These are phyloP conservation scores for Candida alai DNA, from an alignment of 805 yeast species.

Conservation along the genomic window DNA sequence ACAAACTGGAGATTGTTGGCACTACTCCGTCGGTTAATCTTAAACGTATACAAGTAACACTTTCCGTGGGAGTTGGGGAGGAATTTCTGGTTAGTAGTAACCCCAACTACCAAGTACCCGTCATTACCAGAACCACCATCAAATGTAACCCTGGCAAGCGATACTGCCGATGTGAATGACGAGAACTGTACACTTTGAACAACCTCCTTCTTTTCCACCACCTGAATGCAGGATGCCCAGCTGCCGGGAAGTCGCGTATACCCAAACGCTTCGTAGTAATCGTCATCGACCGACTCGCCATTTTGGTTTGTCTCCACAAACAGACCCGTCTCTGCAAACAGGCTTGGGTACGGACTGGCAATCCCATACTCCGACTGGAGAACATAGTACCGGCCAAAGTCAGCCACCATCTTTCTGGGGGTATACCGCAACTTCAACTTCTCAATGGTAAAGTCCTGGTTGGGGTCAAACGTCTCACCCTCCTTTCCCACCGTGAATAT, in stretches of 20 bases:
- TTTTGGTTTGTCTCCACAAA: slow-evolving; percentile 13
- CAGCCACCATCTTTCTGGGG: slow-evolving; percentile 41
- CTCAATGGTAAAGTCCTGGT: slow-evolving; percentile 22
- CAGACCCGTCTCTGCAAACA: too few relatives aligned
- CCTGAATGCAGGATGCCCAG: slow-evolving; percentile 57
- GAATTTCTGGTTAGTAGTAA: slow-evolving; percentile 25
- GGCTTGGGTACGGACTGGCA: slow-evolving; percentile 23
- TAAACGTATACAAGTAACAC: slow-evolving; percentile 35
- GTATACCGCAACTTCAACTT: slow-evolving; percentile 45
- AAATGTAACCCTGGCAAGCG: slow-evolving; percentile 33
- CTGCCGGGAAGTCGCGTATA: slow-evolving; percentile 21
- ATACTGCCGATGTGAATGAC: slow-evolving; percentile 40
- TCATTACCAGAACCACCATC: too few relatives aligned
- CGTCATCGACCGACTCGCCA: slow-evolving; percentile 20
- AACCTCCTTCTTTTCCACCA: slow-evolving; percentile 33
- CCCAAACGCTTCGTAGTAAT: slow-evolving; percentile 45
- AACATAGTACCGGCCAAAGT: slow-evolving; percentile 30
- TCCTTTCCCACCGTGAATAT: slow-evolving; percentile 54
- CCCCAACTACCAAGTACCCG: slow-evolving; percentile 45
- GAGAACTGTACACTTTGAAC: slow-evolving; percentile 43
- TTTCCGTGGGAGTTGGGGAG: slow-evolving; percentile 23
- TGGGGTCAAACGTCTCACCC: slow-evolving; percentile 23
- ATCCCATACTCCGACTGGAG: slow-evolving; percentile 44
- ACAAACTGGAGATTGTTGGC: slow-evolving; percentile 35
- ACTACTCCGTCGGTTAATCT: slow-evolving; percentile 25